These are phyloP conservation scores for Lasiodiplodia sp. DNA, from an alignment of 2,329 filamentous ascomycete species.

Conservation along the genomic window DNA sequence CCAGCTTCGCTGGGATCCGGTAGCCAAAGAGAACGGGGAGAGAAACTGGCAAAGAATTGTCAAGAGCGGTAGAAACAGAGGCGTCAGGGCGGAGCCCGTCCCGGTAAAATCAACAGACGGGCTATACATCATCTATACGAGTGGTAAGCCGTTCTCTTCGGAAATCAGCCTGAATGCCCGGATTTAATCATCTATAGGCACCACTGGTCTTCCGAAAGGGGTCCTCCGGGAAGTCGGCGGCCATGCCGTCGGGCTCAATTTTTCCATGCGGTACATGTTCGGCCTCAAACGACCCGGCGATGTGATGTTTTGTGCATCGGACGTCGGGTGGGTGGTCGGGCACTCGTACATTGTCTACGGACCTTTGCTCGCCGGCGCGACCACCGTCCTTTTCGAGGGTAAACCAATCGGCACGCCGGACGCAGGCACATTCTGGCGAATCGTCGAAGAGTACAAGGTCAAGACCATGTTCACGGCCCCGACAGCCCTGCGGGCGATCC, in stretches of 20 bases:
- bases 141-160: slow-evolving; percentile 50
- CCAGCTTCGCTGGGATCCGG: slow-evolving; percentile 74
- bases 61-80: slow-evolving; percentile 71
- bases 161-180: neutral
- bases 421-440: slow-evolving; percentile 85
- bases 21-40: slow-evolving; percentile 72
- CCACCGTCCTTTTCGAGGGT: slow-evolving; percentile 90
- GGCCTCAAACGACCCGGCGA: slow-evolving; percentile 83
- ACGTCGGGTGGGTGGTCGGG: slow-evolving; percentile 93
- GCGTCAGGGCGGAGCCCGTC: slow-evolving; percentile 75
- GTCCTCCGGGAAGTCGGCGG: slow-evolving; percentile 84
- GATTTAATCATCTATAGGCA: slow-evolving; percentile 53
- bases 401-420: slow-evolving; percentile 91
- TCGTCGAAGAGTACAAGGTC: slow-evolving; percentile 83
- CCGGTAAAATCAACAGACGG: slow-evolving; percentile 79
- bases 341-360: slow-evolving; percentile 90
- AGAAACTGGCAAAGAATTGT: slow-evolving; percentile 81
- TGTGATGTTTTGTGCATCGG: slow-evolving; percentile 79
- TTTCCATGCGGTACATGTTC: slow-evolving; percentile 84
- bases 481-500: slow-evolving; percentile 85
- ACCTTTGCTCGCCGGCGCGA: slow-evolving; percentile 82
- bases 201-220: slow-evolving; percentile 83
- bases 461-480: slow-evolving; percentile 87
- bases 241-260: slow-evolving; percentile 82
- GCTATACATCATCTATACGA: slow-evolving; percentile 92